Base-by-base conservation (phyloP, 371 early-diverging fungal species). In the Apophysomyces sp. region DNA sequence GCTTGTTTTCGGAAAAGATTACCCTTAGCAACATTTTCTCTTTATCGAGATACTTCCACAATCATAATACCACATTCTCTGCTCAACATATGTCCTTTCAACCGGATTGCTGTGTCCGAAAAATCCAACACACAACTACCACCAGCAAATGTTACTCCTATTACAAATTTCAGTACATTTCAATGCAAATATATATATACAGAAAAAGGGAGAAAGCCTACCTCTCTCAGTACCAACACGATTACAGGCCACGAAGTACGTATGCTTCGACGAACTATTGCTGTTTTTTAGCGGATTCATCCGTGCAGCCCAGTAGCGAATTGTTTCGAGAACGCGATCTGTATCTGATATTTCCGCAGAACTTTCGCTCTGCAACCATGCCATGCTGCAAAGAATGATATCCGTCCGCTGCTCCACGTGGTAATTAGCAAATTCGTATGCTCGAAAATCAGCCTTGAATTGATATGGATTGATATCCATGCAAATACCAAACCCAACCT, bases 391-490 rank as follows among this genome's bases (percentile, higher is more conserved):
- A 4, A 85, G 55, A 5, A 92, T 52, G 2, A 90, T 55, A 2
- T 81, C 62, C 15, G 87, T 68, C 4, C 72, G 58, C 15, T 83
- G 61, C 0, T 75, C 27, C 3, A 66, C 11, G 60, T 90, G 91
- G 61, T 75, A 92, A 27, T 61, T 78, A 1, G 88, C 89, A 71
- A 91, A 92, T 70, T 93, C 94, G 68, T 67, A 90, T 6, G 63
- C 82, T 11, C 66, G 66, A 67, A 89, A 92, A 9, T 77, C 70
- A 0, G 88, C 68, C 68, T 84, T 65, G 70, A 92, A 93, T 44
- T 76, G 70, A 63, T 87, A 86, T 0, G 92, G 94, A 65, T 91
- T 92, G 26, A 93, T 51, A 71, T 93, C 94, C 94, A 93, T 92
- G 63, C 92, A 92, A 11, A 92, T 91, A 7, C 88, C 94, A 55